Conservation (phyloP, 805 yeast species). For the Yarrowia deformans region DNA sequence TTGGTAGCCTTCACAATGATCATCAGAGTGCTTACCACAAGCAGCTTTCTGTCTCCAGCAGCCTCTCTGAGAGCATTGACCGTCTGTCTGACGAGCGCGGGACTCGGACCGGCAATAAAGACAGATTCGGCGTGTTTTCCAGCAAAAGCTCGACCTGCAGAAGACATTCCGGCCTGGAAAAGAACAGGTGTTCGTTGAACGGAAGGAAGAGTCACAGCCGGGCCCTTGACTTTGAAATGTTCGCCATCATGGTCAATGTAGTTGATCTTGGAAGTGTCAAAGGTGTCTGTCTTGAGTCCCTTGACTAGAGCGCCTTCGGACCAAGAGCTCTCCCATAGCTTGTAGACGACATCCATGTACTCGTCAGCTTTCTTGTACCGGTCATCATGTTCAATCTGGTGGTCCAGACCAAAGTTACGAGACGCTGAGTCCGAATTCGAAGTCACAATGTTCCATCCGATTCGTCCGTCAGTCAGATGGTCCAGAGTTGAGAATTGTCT, state of each 20-base stretch:
- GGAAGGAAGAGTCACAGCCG: constrained; percentile 54
- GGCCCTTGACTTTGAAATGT: constrained; percentile 55
- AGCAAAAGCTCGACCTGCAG: constrained; percentile 54
- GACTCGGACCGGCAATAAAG: constrained; percentile 52
- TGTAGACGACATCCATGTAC: constrained; percentile 53
- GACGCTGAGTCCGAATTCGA: constrained; percentile 56
- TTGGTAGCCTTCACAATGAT: constrained; percentile 7
- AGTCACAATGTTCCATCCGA: constrained; percentile 59
- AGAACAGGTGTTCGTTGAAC: constrained; percentile 57
- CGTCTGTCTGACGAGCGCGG: constrained; percentile 48
- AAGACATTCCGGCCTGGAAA: constrained; percentile 57
- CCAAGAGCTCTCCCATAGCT: constrained; percentile 56
- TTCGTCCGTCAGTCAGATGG: constrained; percentile 55
- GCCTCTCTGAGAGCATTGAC: constrained; percentile 49
- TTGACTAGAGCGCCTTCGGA: constrained; percentile 54
- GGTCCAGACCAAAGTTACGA: constrained; percentile 52
- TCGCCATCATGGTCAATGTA: constrained; percentile 55
- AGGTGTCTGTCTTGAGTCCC: constrained; percentile 45
- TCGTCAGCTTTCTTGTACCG: constrained; percentile 55
- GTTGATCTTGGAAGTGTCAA: constrained; percentile 53
- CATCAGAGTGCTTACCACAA: constrained; percentile 1
- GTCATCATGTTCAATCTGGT: constrained; percentile 53
- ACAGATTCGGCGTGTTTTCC: constrained; percentile 56
- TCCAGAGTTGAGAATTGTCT: constrained; percentile 57
- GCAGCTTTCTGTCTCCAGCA: constrained; percentile 47